Base-by-base conservation (phyloP, 495 filamentous ascomycete genomes). In the Penicillium taxi region DNA sequence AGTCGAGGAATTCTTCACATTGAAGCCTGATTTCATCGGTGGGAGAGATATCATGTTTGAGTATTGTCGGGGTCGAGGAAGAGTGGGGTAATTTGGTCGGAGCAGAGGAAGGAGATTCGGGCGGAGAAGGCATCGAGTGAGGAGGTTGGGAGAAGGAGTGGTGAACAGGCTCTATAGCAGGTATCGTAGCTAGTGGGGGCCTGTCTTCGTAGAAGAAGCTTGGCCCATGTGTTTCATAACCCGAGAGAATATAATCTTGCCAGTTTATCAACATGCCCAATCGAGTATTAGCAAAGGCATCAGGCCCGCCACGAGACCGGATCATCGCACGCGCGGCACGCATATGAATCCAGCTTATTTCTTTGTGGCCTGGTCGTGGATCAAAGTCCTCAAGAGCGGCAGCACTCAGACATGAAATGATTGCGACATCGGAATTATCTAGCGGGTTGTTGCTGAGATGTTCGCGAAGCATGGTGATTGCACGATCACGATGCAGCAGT, bases 181-280 rank as follows among this genome's bases (percentile, higher is more conserved):
- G 4, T n/a, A n/a, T n/a, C n/a, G 30, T 4, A 2, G 35, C 23
- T 13, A 18, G 3, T 4, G 45, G 12, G 7, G 39, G 25, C 6
- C 39, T 13, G 11, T 39, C 35, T 15, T 66, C 55, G 25, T 60
- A 66, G 23, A 48, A 59, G 26, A 66, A 63, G 32, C 55, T 58
- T 0, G 45, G 42, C 9, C 51, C 56, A 8, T 58, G 43, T 1
- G 53, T 58, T 23, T 64, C 60, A 37, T 64, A 66, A 1, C 64
- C 64, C 1, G 58, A 53, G 13, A 66, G 35, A 18, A 63, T 62
- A 38, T 66, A 65, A 36, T 66, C 63, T 49, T 63, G 59, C 64
- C 60, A 66, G 31, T 68, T 65, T 25, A 63, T 63, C 18, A 67
- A 35, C 53, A 58, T 66, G 0, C 58, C 60, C n/a, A 66, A 35